Percentiles rank a stretch among this genome's conserved stretches.
phyloP scores from a whole-genome alignment of 2,329 filamentous ascomycete species.

The Nemania abortiva region DNA sequence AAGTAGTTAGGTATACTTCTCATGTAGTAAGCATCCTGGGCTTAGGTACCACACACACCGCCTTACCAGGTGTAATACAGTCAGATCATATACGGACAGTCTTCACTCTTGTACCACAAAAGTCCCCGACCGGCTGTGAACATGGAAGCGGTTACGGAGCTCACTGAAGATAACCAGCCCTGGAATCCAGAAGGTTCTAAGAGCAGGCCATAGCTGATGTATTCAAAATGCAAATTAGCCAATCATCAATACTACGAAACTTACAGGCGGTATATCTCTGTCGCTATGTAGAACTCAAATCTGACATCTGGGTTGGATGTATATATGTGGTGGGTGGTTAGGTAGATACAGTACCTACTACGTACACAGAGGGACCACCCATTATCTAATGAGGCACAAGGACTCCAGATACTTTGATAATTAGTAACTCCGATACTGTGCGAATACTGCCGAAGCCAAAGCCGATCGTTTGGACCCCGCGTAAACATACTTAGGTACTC shows the following conservation, averaged over 20 bases:
- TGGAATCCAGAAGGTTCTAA: constrained; percentile 4
- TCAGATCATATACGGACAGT: constrained; percentile 33
- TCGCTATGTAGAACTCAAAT: no score
- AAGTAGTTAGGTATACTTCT: not conserved
- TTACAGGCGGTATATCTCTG: no score
- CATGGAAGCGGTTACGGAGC: constrained; percentile 21
- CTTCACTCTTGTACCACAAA: not conserved
- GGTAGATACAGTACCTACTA: no score
- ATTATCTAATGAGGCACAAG: no score
- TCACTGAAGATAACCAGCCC: constrained; percentile 1
- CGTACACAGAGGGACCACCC: no score
- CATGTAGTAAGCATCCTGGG: constrained; percentile 35
- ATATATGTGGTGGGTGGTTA: no score
- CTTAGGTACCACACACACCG: constrained; percentile 20
- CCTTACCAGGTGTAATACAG: constrained; percentile 31
- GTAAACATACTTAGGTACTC: no score
- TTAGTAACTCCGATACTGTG: no score
- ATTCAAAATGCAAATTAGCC: not conserved
- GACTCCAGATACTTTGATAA: no score
- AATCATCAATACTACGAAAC: not conserved
- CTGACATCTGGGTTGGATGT: no score
- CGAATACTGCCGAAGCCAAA: not conserved
- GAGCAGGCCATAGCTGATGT: not conserved
- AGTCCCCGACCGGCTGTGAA: constrained; percentile 4
- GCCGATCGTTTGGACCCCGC: not conserved